Evolutionary conservation across 139 green algal species (phyloP).

Genomic region (Picochlorum costavermella): DNA sequence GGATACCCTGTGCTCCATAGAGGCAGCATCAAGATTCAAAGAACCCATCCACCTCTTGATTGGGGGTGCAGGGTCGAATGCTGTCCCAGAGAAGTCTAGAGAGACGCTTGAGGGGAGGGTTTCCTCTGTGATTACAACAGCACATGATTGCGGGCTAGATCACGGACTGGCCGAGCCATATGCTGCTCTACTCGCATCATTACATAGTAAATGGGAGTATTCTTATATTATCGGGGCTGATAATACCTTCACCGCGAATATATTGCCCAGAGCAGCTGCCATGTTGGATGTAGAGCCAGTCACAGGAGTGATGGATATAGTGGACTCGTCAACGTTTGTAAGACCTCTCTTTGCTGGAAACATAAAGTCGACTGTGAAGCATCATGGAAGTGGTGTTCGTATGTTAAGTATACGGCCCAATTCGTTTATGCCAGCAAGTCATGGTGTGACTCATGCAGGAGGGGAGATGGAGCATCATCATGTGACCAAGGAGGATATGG

Average conservation of each 20-base stretch:
- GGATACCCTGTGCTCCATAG: not conserved
- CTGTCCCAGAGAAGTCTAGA: not conserved
- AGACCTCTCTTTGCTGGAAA: constrained; percentile 89
- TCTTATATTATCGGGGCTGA: constrained; percentile 60
- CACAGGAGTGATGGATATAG: constrained; percentile 59
- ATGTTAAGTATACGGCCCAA: constrained; percentile 72
- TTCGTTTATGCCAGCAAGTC: constrained; percentile 40
- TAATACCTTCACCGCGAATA: constrained; percentile 67
- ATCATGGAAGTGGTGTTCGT: constrained; percentile 14
- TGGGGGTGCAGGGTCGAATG: constrained; percentile 4
- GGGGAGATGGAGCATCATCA: too few relatives aligned
- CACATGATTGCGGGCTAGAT: constrained; percentile 42
- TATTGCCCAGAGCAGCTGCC: constrained; percentile 78
- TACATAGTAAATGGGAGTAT: constrained; percentile 43
- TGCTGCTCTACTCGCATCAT: constrained; percentile 27
- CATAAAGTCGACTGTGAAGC: constrained; percentile 65
- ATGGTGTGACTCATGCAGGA: constrained; percentile 38
- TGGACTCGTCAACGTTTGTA: constrained; percentile 56
- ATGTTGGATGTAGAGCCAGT: constrained; percentile 56
- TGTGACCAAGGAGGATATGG: too few relatives aligned
- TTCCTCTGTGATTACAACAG: constrained; percentile 23
- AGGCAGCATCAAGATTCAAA: not conserved
- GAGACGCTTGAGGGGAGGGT: constrained; percentile 10
- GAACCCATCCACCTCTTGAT: not conserved
- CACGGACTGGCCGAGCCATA: constrained; percentile 56